Evolutionary conservation across 2,329 filamentous ascomycete species (phyloP), one percentile per base, ranked within the genome.

Genomic region (Endoconidiophora laricicola): DNA sequence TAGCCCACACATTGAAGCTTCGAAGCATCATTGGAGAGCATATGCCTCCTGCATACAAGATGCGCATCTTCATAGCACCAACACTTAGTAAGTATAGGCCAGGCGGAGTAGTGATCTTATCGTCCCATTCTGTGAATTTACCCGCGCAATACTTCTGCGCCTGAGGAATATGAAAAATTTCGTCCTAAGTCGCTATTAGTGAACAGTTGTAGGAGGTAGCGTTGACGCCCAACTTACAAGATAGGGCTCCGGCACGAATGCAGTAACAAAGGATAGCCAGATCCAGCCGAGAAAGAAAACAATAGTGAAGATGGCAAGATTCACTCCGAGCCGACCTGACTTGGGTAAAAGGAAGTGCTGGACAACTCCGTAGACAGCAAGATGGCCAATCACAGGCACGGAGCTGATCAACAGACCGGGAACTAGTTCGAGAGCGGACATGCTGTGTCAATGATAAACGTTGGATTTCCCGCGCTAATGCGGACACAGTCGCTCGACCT

Each of bases 91-190:
- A 70, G 62, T 70, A 86, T 68, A 98, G 68, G 33, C 88, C 91
- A 0, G 91, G 90, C 0, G 91, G 91, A 1, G 91, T 98, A 0
- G 91, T 98, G 60, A 98, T 91, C 63, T 96, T 98, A 53, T 90
- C 82, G 64, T 98, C 88, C 91, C 91, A 98, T 50, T 85, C 72
- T 10, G 64, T 61, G 67, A 82, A 94, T 49, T 74, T 73, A 9
- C 82, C 80, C 39, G 74, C 63, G 63, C 88, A 95, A 63, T 94
- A 98, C 26, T 76, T 78, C 59, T 94, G 86, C 0, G 87, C 87
- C 65, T 98, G 91, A 0, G 86, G 85, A 20, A 95, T 81, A 62
- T 98, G 86, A 55, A 91, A 93, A 26, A 86, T 69, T 61, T 93
- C 86, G 61, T 93, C 86, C 84, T 90, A 55, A 20, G 33, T 37